A percentile compares a stretch with the other conserved stretches of the same genome.
phyloP scores from a whole-genome alignment of 2,329 filamentous ascomycete species.

The Fusarium kyushuense region DNA sequence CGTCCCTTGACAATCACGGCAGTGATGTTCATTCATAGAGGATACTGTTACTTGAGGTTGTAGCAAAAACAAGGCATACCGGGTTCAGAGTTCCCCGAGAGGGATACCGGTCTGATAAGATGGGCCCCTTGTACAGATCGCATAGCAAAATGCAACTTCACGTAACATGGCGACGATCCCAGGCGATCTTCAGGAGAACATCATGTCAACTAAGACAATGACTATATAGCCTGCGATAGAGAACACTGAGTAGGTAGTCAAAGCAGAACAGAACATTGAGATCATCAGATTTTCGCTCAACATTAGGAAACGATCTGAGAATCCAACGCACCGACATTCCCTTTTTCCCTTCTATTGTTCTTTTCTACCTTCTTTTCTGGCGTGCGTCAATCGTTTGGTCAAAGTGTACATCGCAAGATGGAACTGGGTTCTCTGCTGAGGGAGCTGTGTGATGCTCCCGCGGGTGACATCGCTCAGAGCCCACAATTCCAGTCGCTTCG shows the following conservation, averaged over 20 bases:
- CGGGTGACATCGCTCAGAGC: background rate
- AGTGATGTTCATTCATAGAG: background rate
- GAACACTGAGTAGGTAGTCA: background rate
- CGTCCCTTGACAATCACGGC: background rate
- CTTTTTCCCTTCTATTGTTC: background rate
- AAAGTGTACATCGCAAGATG: background rate
- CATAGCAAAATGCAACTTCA: background rate
- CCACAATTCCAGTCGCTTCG: background rate
- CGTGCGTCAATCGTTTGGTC: background rate
- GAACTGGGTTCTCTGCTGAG: background rate
- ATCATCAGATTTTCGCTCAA: conserved; percentile 1
- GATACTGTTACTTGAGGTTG: background rate
- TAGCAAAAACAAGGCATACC: background rate
- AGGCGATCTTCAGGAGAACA: background rate
- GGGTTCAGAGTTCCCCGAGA: background rate
- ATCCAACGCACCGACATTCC: background rate
- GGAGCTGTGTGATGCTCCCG: background rate
- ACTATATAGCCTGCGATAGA: conserved; percentile 4
- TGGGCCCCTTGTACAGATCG: background rate
- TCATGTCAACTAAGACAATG: background rate
- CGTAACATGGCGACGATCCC: background rate
- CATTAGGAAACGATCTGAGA: background rate
- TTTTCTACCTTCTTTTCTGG: background rate
- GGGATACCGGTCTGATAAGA: background rate
- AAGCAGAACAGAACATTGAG: conserved; percentile 1